Base-by-base conservation (phyloP, 192 early-diverging fungal genomes). In the Oehlia diaphana region DNA sequence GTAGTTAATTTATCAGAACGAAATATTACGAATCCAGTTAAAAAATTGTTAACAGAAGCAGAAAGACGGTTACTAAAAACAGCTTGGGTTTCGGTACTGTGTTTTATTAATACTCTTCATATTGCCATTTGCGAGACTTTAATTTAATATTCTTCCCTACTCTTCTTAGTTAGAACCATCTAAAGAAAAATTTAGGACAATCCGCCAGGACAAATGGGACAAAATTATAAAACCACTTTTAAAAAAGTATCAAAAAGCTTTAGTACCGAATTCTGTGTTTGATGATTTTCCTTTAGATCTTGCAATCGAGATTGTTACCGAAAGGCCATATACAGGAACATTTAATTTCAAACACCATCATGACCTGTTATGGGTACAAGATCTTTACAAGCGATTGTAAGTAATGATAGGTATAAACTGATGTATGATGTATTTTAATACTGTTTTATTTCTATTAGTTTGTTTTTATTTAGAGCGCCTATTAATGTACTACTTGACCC, bases 21-120 rank as follows among this genome's bases (percentile, higher is more conserved):
- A 73, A 73, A 73, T 73, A 28, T 73, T 61, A 26, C 72, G 16
- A 73, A 73, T 73, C 72, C 49, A 12, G 44, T 73, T 58, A 73
- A 73, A 26, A 73, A 73, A 21, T 58, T 73, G 23, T 73, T 53
- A 16, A 53, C 72, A 73, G 23, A 35, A 31, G 42, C 49, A 0
- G 49, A 58, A 19, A 73, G 8, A 49, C 49, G 7, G 16, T 4
- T 61, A 39, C 49, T 73, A 73, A 73, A 73, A 61, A n/a, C 42
- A 19, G 47, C 47, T 73, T 58, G 72, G 49, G 39, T 49, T 44
- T 73, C 23, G 72, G 72, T 73, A 73, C 28, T 31, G 28, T 31
- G 28, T n/a, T n/a, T 31, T 1, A 31, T 31, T 1, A 31, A 31
- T 31, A 31, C 14, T 2, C 70, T 72, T 49, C 9, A n/a, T 31